A percentile compares a stretch with the other conserved stretches of the same genome.
Conservation (phyloP, 208 protist species). For the Trypanosoma theileri region DNA sequence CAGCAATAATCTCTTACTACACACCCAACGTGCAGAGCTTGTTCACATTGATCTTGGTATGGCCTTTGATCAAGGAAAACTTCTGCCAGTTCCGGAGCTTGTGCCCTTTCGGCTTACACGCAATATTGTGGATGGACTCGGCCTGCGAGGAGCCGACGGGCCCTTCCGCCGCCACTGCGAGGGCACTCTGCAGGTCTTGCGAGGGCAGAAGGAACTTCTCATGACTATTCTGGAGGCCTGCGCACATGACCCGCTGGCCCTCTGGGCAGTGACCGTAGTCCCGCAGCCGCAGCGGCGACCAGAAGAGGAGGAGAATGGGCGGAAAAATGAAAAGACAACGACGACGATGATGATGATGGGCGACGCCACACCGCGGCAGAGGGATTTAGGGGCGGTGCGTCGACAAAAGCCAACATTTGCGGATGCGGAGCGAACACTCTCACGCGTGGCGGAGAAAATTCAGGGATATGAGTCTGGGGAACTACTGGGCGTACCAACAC, state of each 20-base stretch:
- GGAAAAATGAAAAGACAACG: constrained; percentile 15
- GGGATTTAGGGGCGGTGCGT: constrained; percentile 25
- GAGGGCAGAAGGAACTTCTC: constrained; percentile 66
- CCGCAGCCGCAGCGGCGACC: background rate
- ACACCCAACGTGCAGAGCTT: constrained; percentile 86
- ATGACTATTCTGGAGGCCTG: constrained; percentile 92
- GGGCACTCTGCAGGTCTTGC: constrained; percentile 81
- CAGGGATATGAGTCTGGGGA: constrained; percentile 72
- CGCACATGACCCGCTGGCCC: constrained; percentile 95
- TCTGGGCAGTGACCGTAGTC: constrained; percentile 74
- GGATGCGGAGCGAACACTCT: constrained; percentile 77
- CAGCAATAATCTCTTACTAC: constrained; percentile 94
- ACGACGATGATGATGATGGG: background rate
- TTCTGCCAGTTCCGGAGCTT: constrained; percentile 91
- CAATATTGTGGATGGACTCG: constrained; percentile 96
- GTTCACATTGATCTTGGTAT: constrained; percentile 97
- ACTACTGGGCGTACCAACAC: constrained; percentile 50
- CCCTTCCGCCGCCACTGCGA: constrained; percentile 90
- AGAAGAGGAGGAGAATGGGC: background rate
- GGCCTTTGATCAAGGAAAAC: constrained; percentile 90
- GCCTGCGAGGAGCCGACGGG: constrained; percentile 91
- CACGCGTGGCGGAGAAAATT: constrained; percentile 88
- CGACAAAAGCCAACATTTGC: constrained; percentile 34
- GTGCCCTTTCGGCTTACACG: constrained; percentile 97
- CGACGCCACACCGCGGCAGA: constrained; percentile 18